A percentile compares a stretch with the other conserved stretches of the same genome.
These are phyloP conservation scores for Saccharomycopsis babjevae DNA, from an alignment of 805 yeast species.

Conservation along the genomic window DNA sequence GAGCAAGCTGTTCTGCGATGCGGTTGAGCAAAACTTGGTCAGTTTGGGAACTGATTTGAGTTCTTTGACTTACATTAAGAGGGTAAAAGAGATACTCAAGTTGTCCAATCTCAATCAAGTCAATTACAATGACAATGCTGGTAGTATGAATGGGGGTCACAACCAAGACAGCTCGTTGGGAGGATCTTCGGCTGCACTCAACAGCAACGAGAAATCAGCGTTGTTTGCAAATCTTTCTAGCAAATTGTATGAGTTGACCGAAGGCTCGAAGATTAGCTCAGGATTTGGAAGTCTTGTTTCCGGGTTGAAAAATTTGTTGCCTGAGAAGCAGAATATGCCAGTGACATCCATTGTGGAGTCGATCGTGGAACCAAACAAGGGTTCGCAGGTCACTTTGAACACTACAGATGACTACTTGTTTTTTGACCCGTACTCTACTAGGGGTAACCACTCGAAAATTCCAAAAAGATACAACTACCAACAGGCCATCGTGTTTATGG, in stretches of 20 bases:
- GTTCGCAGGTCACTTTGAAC: constrained; percentile 52
- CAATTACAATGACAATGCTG: constrained; percentile 23
- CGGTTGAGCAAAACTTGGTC: constrained; percentile 55
- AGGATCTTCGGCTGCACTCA: constrained; percentile 19
- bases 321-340: constrained; percentile 81
- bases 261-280: constrained; percentile 64
- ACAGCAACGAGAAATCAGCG: constrained; percentile 32
- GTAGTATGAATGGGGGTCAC: constrained; percentile 25
- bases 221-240: constrained; percentile 66
- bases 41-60: constrained; percentile 49
- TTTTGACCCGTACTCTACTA: constrained; percentile 74
- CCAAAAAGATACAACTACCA: constrained; percentile 76
- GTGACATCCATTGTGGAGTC: constrained; percentile 87
- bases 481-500: constrained; percentile 80
- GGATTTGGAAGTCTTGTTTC: constrained; percentile 86
- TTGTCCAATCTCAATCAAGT: constrained; percentile 33
- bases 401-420: constrained; percentile 83
- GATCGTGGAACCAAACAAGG: constrained; percentile 70
- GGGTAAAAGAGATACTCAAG: constrained; percentile 68
- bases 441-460: constrained; percentile 84
- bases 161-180: constrained; percentile 21
- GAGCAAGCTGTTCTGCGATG: constrained; percentile 38
- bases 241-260: constrained; percentile 69
- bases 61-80: constrained; percentile 64
- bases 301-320: constrained; percentile 77